Conservation (phyloP, 2,329 filamentous ascomycete genomes). For the Colletotrichum tanaceti region DNA sequence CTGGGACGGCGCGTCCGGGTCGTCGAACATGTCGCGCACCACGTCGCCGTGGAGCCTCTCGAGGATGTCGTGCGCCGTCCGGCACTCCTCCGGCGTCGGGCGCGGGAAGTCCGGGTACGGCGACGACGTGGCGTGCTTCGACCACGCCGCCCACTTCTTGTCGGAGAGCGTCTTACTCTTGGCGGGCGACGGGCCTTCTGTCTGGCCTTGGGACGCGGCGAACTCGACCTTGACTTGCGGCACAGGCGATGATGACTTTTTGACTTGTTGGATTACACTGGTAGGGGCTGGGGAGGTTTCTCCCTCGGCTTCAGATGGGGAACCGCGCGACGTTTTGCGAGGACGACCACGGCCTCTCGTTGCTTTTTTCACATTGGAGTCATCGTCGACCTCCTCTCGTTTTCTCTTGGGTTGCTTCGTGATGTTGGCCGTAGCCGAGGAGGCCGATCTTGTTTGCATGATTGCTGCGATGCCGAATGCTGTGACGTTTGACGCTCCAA, state of each 20-base stretch:
- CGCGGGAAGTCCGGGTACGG: constrained; percentile 14
- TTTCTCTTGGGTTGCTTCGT: neutral
- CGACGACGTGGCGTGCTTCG: constrained; percentile 5
- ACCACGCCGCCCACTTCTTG: constrained; percentile 19
- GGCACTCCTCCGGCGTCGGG: constrained; percentile 9
- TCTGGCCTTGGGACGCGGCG: neutral
- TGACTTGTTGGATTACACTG: neutral
- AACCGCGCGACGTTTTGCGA: neutral
- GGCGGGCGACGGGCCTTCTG: neutral
- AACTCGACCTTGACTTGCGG: neutral
- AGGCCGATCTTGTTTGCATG: constrained; percentile 7
- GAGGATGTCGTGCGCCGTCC: constrained; percentile 6
- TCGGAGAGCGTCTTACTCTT: neutral
- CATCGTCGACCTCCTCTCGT: neutral
- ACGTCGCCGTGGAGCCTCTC: constrained; percentile 18
- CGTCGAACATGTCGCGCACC: constrained; percentile 16
- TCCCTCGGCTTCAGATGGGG: neutral
- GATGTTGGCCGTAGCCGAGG: neutral
- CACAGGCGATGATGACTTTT: neutral
- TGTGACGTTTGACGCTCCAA: too few relatives aligned
- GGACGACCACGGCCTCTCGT: neutral
- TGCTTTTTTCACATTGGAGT: neutral
- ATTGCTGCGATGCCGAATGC: neutral
- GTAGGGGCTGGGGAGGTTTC: neutral
- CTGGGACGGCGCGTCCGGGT: constrained; percentile 1